phyloP scores from a whole-genome alignment of 139 green algal genomes.

The Coccomyxa sp. region DNA sequence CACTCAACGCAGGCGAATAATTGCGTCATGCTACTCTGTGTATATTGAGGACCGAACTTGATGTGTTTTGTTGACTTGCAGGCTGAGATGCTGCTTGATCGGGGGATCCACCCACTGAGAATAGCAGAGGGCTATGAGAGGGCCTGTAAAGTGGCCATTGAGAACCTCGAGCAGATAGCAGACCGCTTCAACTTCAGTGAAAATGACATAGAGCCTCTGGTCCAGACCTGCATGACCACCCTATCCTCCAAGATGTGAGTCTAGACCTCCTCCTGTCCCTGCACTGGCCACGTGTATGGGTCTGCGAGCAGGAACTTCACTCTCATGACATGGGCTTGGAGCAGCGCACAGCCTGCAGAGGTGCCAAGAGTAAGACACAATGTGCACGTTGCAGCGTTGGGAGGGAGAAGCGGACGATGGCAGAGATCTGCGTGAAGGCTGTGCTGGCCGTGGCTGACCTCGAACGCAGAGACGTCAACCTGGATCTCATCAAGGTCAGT shows the following conservation, averaged over 20 bases:
- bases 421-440: slow-evolving; percentile 97
- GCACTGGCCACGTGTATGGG: no score
- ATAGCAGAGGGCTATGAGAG: slow-evolving; percentile 98
- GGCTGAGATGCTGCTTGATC: slow-evolving; percentile 93
- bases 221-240: slow-evolving; percentile 99
- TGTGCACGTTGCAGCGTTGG: slow-evolving; percentile 71
- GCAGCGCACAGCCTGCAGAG: no score
- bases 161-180: slow-evolving; percentile 78
- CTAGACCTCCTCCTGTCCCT: no score
- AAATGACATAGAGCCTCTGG: slow-evolving; percentile 86
- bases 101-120: slow-evolving; percentile 95
- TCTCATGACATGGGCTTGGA: no score
- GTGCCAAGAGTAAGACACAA: background rate
- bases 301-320: no score
- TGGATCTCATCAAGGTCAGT: slow-evolving; percentile 98
- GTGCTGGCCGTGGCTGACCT: slow-evolving; percentile 96
- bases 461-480: slow-evolving; percentile 92
- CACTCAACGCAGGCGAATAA: no score
- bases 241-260: slow-evolving; percentile 98
- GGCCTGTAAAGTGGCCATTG: slow-evolving; percentile 87
- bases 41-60: no score
- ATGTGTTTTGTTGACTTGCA: slow-evolving; percentile 48
- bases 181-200: slow-evolving; percentile 77
- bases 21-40: background rate
- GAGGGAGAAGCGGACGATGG: slow-evolving; percentile 89